Base-by-base conservation (phyloP, 2,329 filamentous ascomycete genomes). In the Fusarium decemcellulare region DNA sequence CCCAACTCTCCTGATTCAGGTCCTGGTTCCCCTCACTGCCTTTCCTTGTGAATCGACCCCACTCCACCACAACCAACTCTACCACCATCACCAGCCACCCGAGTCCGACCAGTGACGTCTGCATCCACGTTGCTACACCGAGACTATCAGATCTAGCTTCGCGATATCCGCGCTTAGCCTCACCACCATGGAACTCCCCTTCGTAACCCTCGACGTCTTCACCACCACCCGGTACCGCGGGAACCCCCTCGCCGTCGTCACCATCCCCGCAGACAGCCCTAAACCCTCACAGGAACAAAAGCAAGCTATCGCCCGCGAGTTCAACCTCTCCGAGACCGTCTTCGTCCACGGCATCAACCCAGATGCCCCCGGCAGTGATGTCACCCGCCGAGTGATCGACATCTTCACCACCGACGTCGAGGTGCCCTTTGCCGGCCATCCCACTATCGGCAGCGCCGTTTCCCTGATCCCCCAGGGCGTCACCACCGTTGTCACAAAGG, bases 271-370 rank as follows among this genome's bases (percentile, higher is more conserved):
- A 12, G 61, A 74, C 16, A 67, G 72, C 27, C 77, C 77, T 9
- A 70, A 77, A 14, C 79, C 90, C 23, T 81, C 82, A 2, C 84
- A 87, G 71, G 75, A 79, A 3, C 82, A 85, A 72, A 91, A 91
- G 74, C 87, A 89, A 73, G 74, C 78, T 65, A 86, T 91, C 64
- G 88, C 89, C 44, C 81, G 82, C 59, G 89, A 91, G 77, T 91
- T 91, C 80, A 89, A 89, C 77, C 85, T 89, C 72, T 89, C 87
- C 53, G 88, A 90, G 77, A 91, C 88, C 1, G 86, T 90, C 48
- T 91, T 91, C 73, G 77, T 91, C 36, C 87, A 91, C 78, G 83
- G 85, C 51, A 67, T 76, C 50, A 50, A 54, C 42, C 71, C 77
- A 30, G 78, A 80, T 50, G 66, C 75, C 23, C 61, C 69, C 12